Percentiles rank a stretch among this genome's conserved stretches.
These are phyloP conservation scores for Penicillium vulpinum DNA, from an alignment of 2,329 filamentous ascomycete genomes.

Conservation along the genomic window DNA sequence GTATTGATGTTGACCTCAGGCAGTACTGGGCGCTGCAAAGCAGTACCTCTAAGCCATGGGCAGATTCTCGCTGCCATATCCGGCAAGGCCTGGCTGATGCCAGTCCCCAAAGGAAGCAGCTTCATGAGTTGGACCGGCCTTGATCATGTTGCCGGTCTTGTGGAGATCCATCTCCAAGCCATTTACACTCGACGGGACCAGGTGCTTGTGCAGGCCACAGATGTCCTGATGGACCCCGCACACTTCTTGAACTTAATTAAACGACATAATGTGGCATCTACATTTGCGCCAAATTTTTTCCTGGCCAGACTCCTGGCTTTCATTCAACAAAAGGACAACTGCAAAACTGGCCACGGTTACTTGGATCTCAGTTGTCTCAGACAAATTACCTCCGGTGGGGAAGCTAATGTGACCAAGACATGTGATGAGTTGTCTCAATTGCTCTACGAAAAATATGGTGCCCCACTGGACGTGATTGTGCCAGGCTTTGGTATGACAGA, in stretches of 20 bases:
- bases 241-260: conserved; percentile 45
- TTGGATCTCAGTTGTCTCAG: conserved; percentile 24
- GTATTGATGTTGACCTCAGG: background rate
- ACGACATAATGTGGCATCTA: conserved; percentile 29
- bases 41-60: background rate
- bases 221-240: conserved; percentile 42
- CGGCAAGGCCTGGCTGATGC: conserved; percentile 34
- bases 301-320: background rate
- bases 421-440: too few relatives aligned
- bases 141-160: conserved; percentile 51
- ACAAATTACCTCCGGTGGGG: conserved; percentile 48
- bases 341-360: too few relatives aligned
- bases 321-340: background rate
- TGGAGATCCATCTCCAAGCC: conserved; percentile 1
- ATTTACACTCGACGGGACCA: conserved; percentile 30
- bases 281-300: conserved; percentile 22
- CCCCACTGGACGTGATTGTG: conserved; percentile 42
- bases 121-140: conserved; percentile 54
- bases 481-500: conserved; percentile 43
- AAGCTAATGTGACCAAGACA: conserved; percentile 41
- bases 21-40: background rate
- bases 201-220: conserved; percentile 47
- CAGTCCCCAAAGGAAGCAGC: conserved; percentile 21
- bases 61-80: conserved; percentile 5
- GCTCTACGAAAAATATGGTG: conserved; percentile 30